Conservation (phyloP, 805 yeast genomes). For the Saccharomycopsis fibuligera region DNA sequence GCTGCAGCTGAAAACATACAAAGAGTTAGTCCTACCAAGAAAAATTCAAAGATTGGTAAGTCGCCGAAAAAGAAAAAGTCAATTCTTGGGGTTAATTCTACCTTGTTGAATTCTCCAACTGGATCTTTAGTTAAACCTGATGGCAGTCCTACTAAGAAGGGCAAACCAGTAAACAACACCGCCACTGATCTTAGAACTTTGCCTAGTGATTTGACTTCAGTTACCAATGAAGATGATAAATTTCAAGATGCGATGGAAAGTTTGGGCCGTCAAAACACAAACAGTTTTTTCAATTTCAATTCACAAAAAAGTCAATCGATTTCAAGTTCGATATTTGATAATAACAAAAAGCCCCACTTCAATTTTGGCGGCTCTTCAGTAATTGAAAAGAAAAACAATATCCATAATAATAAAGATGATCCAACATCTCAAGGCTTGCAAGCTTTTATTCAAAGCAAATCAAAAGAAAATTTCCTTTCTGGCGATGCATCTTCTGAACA, state of each 20-base stretch:
- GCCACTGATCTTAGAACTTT: slow-evolving; percentile 1
- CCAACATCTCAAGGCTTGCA: too few species aligned
- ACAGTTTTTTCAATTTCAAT: slow-evolving; percentile 7
- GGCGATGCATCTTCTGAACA: neutral
- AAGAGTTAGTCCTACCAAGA: neutral
- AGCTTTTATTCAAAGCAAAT: too few species aligned
- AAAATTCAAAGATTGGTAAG: neutral
- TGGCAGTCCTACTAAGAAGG: neutral
- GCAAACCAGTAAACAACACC: too few species aligned
- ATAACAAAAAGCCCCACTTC: neutral
- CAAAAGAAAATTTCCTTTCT: neutral
- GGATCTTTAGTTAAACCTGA: slow-evolving; percentile 3
- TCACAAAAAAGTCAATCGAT: neutral
- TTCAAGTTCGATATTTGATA: neutral
- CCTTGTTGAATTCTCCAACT: slow-evolving; percentile 7
- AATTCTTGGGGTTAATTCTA: slow-evolving; percentile 6
- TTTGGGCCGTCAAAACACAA: slow-evolving; percentile 10
- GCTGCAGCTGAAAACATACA: neutral
- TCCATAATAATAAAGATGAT: too few species aligned
- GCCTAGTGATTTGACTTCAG: neutral
- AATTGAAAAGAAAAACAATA: neutral
- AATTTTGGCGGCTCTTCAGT: neutral
- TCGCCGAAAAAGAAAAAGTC: slow-evolving; percentile 11
- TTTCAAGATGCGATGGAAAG: slow-evolving; percentile 15
- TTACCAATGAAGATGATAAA: slow-evolving; percentile 2